phyloP scores from a whole-genome alignment of 108 stramenopile species.

The Mediolabrus comicus region DNA sequence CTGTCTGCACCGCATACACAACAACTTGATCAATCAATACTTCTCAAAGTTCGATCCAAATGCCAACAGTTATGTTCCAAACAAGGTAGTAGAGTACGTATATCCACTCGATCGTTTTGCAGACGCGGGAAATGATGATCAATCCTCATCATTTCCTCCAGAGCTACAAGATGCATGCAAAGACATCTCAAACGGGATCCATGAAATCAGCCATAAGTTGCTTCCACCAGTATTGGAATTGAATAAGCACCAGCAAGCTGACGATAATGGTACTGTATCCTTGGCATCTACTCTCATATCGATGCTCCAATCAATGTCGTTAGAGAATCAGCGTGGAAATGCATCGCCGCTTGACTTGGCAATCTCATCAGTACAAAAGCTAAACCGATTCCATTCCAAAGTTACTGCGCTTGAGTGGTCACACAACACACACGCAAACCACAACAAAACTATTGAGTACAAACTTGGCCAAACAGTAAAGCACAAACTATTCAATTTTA shows the following conservation, averaged over 20 bases:
- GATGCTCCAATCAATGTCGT: neutral
- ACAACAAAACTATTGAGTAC: constrained; percentile 46
- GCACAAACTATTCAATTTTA: constrained; percentile 75
- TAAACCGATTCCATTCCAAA: constrained; percentile 48
- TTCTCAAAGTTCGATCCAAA: constrained; percentile 54
- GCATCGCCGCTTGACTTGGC: constrained; percentile 16
- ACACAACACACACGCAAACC: constrained; percentile 40
- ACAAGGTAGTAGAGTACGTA: constrained; percentile 52
- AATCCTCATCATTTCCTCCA: constrained; percentile 17
- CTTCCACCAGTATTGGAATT: constrained; percentile 20
- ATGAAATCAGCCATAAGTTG: constrained; percentile 4
- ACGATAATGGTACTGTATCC: neutral
- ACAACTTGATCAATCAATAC: constrained; percentile 39
- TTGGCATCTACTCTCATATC: constrained; percentile 7
- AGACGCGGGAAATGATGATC: constrained; percentile 13
- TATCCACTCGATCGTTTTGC: constrained; percentile 63
- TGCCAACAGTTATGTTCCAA: constrained; percentile 41
- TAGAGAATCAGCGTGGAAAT: constrained; percentile 3
- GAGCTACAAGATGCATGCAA: neutral
- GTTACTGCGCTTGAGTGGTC: constrained; percentile 55
- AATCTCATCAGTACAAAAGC: constrained; percentile 33
- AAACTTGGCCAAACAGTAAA: constrained; percentile 66
- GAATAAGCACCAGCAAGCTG: neutral
- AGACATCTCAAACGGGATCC: constrained; percentile 10
- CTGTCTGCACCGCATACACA: constrained; percentile 63